Conservation (phyloP, 2,329 filamentous ascomycete species). For the Ophiocordyceps camponoti-rufipedis region DNA sequence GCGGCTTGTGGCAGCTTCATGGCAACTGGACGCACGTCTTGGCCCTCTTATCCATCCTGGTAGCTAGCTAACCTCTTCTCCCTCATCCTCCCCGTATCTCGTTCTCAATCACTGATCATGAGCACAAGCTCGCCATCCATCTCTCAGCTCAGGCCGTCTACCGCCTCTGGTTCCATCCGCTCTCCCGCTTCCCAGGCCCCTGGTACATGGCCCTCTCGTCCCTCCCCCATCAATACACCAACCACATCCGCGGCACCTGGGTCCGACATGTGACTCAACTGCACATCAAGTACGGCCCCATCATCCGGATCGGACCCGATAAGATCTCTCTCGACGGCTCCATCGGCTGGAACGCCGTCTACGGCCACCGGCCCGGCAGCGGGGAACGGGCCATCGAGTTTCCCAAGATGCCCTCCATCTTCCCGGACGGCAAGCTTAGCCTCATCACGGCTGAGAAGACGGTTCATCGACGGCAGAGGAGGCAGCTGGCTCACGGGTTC, state of each 20-base stretch:
- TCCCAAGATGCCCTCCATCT: conserved; percentile 1
- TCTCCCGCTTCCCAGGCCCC: conserved; percentile 12
- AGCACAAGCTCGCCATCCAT: neutral
- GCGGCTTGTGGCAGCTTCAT: neutral
- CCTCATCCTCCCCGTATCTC: neutral
- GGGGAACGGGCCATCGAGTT: conserved; percentile 4
- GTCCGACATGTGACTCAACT: conserved; percentile 5
- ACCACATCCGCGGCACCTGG: conserved; percentile 5
- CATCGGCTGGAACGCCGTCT: conserved; percentile 16
- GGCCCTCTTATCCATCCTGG: neutral
- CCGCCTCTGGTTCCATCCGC: conserved; percentile 12
- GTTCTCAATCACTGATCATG: neutral
- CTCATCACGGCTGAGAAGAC: conserved; percentile 5
- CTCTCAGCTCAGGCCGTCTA: conserved; percentile 3
- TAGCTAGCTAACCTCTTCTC: neutral
- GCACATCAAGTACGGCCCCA: conserved; percentile 12
- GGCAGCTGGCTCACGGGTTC: conserved; percentile 13
- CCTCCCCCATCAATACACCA: conserved; percentile 5
- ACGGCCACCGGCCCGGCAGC: conserved; percentile 7
- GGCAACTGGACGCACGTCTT: neutral
- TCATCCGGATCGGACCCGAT: conserved; percentile 22
- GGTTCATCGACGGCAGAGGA: conserved; percentile 6
- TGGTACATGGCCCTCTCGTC: conserved; percentile 6
- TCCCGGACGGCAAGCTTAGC: conserved; percentile 3
- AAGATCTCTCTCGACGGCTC: conserved; percentile 16